Percentiles rank a stretch among this genome's conserved stretches.
Conservation (phyloP, 345 rosid genomes). For the Citrus maxima region DNA sequence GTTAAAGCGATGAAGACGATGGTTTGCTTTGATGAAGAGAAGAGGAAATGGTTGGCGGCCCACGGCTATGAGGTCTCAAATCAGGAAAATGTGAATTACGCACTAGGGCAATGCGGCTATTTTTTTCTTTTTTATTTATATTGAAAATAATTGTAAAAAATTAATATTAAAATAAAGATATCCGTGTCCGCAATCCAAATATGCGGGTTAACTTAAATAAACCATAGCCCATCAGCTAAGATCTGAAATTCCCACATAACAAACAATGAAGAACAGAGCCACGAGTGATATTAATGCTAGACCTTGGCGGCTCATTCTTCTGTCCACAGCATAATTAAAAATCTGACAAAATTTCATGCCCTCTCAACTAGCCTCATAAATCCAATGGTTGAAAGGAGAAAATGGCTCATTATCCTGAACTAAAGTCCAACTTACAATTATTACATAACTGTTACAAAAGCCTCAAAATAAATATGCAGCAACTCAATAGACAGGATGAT, state of each 20-base stretch:
- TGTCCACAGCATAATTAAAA: background rate
- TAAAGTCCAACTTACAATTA: slow-evolving; percentile 13
- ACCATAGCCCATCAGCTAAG: background rate
- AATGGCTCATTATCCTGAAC: background rate
- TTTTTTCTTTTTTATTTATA: too few relatives aligned
- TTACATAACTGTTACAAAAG: slow-evolving; percentile 11
- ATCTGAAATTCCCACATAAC: background rate
- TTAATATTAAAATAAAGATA: too few relatives aligned
- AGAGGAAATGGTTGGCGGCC: too few relatives aligned
- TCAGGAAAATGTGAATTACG: too few relatives aligned
- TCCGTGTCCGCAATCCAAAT: too few relatives aligned
- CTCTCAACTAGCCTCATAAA: background rate
- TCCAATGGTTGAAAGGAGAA: background rate
- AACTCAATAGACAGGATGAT: slow-evolving; percentile 18
- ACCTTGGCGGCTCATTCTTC: background rate
- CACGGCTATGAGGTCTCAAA: too few relatives aligned
- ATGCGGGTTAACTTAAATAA: too few relatives aligned
- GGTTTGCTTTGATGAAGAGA: too few relatives aligned
- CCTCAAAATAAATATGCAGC: slow-evolving; percentile 16
- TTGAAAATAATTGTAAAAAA: too few relatives aligned
- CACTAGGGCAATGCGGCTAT: too few relatives aligned
- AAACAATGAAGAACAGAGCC: background rate
- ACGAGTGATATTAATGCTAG: background rate
- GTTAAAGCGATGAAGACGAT: too few relatives aligned
- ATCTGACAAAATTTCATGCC: slow-evolving; percentile 8